These are phyloP conservation scores for Euphrasia confusa DNA, from an alignment of 257 asterid genomes.

Conservation along the genomic window DNA sequence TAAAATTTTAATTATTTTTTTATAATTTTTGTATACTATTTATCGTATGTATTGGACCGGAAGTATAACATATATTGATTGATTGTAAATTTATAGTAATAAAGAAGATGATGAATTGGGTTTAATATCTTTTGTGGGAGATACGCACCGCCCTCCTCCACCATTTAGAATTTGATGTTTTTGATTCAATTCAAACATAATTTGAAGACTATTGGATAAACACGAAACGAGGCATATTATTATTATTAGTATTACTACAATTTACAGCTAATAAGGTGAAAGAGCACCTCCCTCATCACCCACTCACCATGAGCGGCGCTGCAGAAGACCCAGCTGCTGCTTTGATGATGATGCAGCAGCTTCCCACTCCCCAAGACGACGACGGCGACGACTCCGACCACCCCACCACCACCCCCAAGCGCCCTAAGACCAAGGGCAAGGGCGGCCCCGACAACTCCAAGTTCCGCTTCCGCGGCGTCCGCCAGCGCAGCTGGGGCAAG, in stretches of 20 bases:
- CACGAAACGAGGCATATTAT: constrained; percentile 39
- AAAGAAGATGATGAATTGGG: no score
- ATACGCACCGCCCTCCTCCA: constrained; percentile 70
- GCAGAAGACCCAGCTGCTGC: constrained; percentile 25
- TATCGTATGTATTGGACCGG: no score
- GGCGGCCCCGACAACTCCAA: constrained; percentile 91
- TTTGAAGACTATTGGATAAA: constrained; percentile 49
- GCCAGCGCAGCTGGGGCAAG: constrained; percentile 97
- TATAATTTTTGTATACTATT: no score
- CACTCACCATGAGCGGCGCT: constrained; percentile 66
- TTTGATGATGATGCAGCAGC: no score
- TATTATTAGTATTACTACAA: no score
- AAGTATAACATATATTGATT: no score
- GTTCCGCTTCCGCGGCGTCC: constrained; percentile 72
- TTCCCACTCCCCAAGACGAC: constrained; percentile 19
- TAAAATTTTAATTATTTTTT: no score
- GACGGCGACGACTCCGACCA: not conserved
- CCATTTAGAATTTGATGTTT: constrained; percentile 41
- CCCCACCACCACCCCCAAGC: constrained; percentile 17
- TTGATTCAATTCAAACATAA: not conserved
- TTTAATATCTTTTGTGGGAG: not conserved
- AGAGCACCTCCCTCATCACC: constrained; percentile 20
- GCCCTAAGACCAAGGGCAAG: constrained; percentile 33
- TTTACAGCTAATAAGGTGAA: no score
- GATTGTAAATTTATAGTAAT: no score